phyloP scores from a whole-genome alignment of 169 alveolate genomes.

The Cryptosporidium felis region DNA sequence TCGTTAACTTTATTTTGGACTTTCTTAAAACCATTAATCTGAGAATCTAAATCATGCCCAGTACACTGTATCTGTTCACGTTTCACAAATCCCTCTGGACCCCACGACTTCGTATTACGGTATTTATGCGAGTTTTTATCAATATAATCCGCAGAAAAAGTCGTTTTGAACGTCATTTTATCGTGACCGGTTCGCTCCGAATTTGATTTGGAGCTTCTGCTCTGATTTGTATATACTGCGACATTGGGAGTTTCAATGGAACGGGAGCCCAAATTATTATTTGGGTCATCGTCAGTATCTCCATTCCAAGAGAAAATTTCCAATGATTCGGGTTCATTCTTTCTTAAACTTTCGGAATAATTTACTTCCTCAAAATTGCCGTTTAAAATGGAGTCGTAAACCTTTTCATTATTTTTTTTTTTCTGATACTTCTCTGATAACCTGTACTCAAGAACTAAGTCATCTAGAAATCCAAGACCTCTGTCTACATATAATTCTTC shows the following conservation, averaged over 20 bases:
- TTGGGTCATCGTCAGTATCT: background rate
- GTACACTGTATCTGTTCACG: background rate
- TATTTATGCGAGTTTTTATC: too few relatives aligned
- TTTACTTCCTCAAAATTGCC: background rate
- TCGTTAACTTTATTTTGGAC: background rate
- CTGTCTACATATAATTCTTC: conserved; percentile 71
- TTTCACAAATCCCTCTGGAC: conserved; percentile 58
- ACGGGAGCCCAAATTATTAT: background rate
- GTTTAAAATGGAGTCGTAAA: background rate
- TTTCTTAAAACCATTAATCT: background rate
- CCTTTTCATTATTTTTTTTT: background rate
- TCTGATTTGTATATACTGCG: too few relatives aligned
- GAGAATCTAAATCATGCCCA: background rate
- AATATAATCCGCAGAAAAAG: too few relatives aligned
- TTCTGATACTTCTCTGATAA: background rate
- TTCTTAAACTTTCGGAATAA: background rate
- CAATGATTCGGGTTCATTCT: background rate
- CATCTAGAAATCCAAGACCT: conserved; percentile 52
- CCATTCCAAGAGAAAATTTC: background rate
- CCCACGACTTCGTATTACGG: background rate
- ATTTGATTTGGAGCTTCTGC: too few relatives aligned
- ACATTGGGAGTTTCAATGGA: too few relatives aligned
- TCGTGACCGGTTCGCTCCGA: too few relatives aligned
- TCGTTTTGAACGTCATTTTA: too few relatives aligned
- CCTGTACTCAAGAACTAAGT: conserved; percentile 9